Percentiles rank a stretch among this genome's conserved stretches.
phyloP scores from a whole-genome alignment of 345 rosid species.

The Rhodomyrtus tomentosa region DNA sequence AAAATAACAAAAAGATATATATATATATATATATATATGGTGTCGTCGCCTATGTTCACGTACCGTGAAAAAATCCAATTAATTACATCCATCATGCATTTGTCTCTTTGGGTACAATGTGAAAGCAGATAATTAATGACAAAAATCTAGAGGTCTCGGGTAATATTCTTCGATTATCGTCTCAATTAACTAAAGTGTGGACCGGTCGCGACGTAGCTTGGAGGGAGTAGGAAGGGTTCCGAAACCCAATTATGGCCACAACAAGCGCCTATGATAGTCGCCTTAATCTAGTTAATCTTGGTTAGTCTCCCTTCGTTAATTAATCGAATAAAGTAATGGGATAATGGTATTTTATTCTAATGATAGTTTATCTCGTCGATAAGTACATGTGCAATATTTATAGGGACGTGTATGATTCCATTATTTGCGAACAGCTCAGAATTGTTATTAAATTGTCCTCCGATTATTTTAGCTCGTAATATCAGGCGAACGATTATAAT shows the following conservation, averaged over 20 bases:
- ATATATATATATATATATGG: too few relatives aligned
- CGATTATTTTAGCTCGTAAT: neutral
- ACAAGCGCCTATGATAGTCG: neutral
- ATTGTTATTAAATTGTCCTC: neutral
- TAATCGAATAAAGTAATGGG: neutral
- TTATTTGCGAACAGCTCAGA: constrained; percentile 11
- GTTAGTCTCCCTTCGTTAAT: neutral
- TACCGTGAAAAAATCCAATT: neutral
- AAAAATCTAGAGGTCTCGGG: neutral
- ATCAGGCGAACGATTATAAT: neutral
- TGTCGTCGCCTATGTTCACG: neutral
- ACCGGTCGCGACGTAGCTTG: neutral
- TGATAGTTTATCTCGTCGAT: neutral
- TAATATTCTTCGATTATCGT: neutral
- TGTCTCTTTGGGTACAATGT: neutral
- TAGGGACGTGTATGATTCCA: neutral
- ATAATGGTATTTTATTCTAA: neutral
- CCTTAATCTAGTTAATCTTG: neutral
- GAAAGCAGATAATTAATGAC: neutral
- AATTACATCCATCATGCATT: neutral
- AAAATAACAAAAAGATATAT: neutral
- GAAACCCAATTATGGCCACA: neutral
- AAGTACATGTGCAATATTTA: neutral
- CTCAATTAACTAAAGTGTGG: neutral
- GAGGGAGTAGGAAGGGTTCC: neutral